A percentile compares a stretch with the other conserved stretches of the same genome.
Conservation (phyloP, 208 protist species). For the Wallacemonas rigidus region DNA sequence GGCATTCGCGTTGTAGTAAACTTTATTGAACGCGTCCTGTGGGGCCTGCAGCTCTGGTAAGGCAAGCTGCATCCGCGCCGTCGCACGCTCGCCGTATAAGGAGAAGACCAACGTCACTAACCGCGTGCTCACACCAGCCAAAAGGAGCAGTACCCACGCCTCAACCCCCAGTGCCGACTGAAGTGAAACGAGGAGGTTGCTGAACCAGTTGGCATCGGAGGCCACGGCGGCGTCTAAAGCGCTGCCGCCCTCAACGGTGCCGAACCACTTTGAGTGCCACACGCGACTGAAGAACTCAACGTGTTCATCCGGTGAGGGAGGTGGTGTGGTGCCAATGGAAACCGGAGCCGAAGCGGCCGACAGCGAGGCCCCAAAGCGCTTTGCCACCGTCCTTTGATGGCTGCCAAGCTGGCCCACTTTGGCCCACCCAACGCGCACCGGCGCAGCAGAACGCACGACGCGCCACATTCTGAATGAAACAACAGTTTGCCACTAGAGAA, state of each 20-base stretch:
- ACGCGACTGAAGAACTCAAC: constrained; percentile 55
- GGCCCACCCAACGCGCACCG: neutral
- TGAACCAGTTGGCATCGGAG: constrained; percentile 23
- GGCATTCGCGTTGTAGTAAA: constrained; percentile 73
- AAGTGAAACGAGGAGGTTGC: constrained; percentile 40
- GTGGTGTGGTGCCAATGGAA: neutral
- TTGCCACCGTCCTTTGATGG: neutral
- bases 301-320: neutral
- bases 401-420: neutral
- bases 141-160: constrained; percentile 48
- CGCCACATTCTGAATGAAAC: neutral
- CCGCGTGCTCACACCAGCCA: constrained; percentile 57
- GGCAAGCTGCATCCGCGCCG: constrained; percentile 74
- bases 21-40: constrained; percentile 73
- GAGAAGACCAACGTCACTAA: constrained; percentile 70
- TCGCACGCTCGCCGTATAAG: constrained; percentile 84
- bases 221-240: constrained; percentile 12
- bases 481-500: neutral
- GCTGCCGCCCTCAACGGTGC: constrained; percentile 43
- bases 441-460: neutral
- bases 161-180: constrained; percentile 56
- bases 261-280: constrained; percentile 79
- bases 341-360: neutral
- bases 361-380: neutral
- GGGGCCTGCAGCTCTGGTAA: constrained; percentile 62